Evolutionary conservation across 106 monocot species (phyloP).

Genomic region (Dendrobium nobile): DNA sequence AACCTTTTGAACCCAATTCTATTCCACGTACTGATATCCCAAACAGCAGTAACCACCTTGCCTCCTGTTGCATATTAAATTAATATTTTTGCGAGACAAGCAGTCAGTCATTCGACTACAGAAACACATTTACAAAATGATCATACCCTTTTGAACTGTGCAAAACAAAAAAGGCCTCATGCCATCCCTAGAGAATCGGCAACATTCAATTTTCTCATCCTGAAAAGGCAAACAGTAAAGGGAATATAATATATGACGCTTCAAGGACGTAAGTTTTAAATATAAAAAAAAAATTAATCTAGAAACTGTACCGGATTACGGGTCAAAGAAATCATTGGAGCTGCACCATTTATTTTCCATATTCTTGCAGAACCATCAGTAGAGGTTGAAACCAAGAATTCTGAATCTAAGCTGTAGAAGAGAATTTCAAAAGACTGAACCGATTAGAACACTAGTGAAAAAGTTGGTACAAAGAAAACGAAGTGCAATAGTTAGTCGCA

Average conservation of each 20-base stretch:
- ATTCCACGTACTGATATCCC: conserved; percentile 94
- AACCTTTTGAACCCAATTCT: conserved; percentile 86
- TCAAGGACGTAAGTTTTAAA: background rate
- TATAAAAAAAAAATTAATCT: background rate
- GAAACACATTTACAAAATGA: conserved; percentile 5
- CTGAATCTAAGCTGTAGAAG: conserved; percentile 83
- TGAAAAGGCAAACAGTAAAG: conserved; percentile 13
- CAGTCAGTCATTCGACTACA: background rate
- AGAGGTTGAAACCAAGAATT: conserved; percentile 83
- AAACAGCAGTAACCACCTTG: conserved; percentile 55
- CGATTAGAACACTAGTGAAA: background rate
- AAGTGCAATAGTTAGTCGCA: background rate
- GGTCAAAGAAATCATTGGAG: conserved; percentile 65
- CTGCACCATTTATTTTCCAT: conserved; percentile 88
- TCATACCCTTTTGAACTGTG: conserved; percentile 69
- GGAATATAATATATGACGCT: background rate
- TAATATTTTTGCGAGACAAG: background rate
- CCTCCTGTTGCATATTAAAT: conserved; percentile 27
- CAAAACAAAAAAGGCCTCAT: conserved; percentile 88
- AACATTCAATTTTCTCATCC: conserved; percentile 98
- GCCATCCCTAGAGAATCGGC: conserved; percentile 95
- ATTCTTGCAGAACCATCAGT: conserved; percentile 90
- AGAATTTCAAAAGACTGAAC: conserved; percentile 4
- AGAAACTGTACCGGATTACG: conserved; percentile 41
- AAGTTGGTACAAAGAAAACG: background rate